Conservation (phyloP, 129 eudicot species). For the Scalesia atractyloides region DNA sequence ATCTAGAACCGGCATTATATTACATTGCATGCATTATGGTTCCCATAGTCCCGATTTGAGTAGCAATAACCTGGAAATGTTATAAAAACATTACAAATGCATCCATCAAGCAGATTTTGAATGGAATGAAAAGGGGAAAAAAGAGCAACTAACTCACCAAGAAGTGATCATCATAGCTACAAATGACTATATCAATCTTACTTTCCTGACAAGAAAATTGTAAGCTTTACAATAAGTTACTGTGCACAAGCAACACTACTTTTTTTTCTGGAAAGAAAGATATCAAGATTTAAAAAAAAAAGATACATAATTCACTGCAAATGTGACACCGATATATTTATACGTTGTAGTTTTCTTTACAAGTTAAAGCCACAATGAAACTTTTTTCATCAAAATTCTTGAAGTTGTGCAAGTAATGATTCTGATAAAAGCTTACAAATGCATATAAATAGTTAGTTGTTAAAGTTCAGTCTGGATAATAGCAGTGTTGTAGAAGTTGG, state of each 20-base stretch:
- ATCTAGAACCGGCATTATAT: background rate
- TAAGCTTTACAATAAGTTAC: background rate
- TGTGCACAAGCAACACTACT: background rate
- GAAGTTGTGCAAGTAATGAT: background rate
- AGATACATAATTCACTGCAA: background rate
- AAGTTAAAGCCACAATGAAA: background rate
- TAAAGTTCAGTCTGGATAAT: background rate
- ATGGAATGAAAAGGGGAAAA: conserved; percentile 9
- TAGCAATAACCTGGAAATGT: conserved; percentile 66
- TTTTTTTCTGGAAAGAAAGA: conserved; percentile 1
- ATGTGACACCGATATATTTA: background rate
- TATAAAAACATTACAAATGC: conserved; percentile 18
- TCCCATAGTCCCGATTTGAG: conserved; percentile 97
- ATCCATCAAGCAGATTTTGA: conserved; percentile 3
- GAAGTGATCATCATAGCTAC: conserved; percentile 64
- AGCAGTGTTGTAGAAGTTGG: too few relatives aligned
- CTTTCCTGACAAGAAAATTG: conserved; percentile 54
- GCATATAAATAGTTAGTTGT: background rate
- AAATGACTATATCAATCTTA: conserved; percentile 58
- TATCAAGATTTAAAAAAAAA: background rate
- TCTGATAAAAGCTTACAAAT: background rate
- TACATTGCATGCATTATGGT: conserved; percentile 88
- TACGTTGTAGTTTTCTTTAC: background rate
- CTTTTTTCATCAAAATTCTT: background rate
- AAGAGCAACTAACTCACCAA: conserved; percentile 44